Evolutionary conservation across 306 rosid genomes (phyloP), one percentile per base, ranked within the genome.

Genomic region (Prosopis cineraria): DNA sequence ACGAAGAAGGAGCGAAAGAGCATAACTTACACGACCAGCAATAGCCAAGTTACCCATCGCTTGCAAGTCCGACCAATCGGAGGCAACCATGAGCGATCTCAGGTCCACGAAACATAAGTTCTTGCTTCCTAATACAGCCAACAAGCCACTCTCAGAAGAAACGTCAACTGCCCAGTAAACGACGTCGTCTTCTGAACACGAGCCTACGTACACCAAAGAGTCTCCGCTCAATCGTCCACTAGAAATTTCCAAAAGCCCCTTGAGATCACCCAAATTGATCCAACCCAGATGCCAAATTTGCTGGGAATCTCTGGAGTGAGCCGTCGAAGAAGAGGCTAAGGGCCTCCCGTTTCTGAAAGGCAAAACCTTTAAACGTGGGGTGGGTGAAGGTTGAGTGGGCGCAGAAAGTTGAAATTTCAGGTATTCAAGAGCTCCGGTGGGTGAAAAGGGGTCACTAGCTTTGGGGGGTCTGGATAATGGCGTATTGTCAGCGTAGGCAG

Each of bases 121-220:
- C 55, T 50, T 65, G 37, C 58, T 71, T 58, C 84, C 87, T 79
- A 89, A 75, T 70, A 84, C 90, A 72, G 81, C 71, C 58, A 65
- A 89, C 77, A 86, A 55, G 20, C 63, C 41, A 71, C 55, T 76
- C 78, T 82, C 85, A 13, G n/a, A 84, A 43, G 97, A 89, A 78
- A 89, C 91, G 79, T 92, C 98, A 64, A 91, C 71, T 4, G 91
- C 93, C 98, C 95, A 95, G 58, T 85, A 95, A 60, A 95, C 89
- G 33, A 79, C 84, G 27, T 87, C 96, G 6, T 88, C 87, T 29
- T 87, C 93, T 0, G 63, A 77, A 80, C 82, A 67, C 3, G 87
- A 92, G 59, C 95, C 96, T 85, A 92, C 79, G 81, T 89, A 92
- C 37, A 95, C 95, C 77, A 92, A 47, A 25, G 75, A 82, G 24